Conservation (phyloP, 768 basidiomycete species). For the Butyriboletus loyo region DNA sequence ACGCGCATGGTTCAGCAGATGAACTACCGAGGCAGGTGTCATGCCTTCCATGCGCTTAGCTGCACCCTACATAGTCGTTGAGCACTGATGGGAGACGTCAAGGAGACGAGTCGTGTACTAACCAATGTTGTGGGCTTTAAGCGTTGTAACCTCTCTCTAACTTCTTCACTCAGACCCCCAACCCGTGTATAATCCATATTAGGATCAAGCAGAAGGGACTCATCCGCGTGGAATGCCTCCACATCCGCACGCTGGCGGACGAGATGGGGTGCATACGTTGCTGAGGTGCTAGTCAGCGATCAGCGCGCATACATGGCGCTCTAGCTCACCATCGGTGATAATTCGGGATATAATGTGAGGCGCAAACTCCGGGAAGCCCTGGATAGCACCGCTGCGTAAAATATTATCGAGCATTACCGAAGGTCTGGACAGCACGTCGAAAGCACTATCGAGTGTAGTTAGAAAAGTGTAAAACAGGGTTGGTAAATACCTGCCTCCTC, state of each 20-base stretch:
- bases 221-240: slow-evolving; percentile 70
- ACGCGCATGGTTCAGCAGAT: slow-evolving; percentile 61
- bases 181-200: slow-evolving; percentile 67
- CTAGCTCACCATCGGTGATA: slow-evolving; percentile 61
- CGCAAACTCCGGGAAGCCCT: slow-evolving; percentile 44
- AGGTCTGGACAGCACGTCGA: slow-evolving; percentile 65
- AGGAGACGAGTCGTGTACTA: slow-evolving; percentile 11
- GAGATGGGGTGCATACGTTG: slow-evolving; percentile 60
- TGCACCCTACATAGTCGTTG: slow-evolving; percentile 57
- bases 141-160: slow-evolving; percentile 57
- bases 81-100: neutral
- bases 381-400: slow-evolving; percentile 39
- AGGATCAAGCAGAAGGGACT: slow-evolving; percentile 65
- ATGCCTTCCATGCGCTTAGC: slow-evolving; percentile 93
- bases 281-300: slow-evolving; percentile 33
- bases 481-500: slow-evolving; percentile 36
- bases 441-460: slow-evolving; percentile 51
- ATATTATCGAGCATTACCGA: slow-evolving; percentile 46
- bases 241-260: slow-evolving; percentile 75
- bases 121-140: slow-evolving; percentile 72
- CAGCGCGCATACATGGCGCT: neutral
- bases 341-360: slow-evolving; percentile 56
- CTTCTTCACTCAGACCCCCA: slow-evolving; percentile 71
- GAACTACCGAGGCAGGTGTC: slow-evolving; percentile 75
- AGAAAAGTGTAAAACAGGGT: neutral